Base-by-base conservation (phyloP, 495 filamentous ascomycete genomes). In the Halenospora varia region DNA sequence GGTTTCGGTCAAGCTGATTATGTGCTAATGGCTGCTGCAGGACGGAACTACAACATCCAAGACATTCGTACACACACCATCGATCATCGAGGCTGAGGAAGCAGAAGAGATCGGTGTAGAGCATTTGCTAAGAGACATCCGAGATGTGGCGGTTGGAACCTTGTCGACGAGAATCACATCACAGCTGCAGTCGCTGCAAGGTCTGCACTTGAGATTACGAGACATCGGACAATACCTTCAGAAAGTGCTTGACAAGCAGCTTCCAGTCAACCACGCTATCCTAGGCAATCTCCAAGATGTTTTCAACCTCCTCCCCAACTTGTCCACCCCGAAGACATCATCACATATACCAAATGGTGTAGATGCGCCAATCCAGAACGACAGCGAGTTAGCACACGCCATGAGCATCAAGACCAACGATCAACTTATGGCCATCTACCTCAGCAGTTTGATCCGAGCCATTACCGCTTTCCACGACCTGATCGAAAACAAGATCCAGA, bases 401-500 rank as follows among this genome's bases (percentile, higher is more conserved):
- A 95, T 98, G 95, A 95, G 90, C 71, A 81, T 96, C 71, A 98
- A 98, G 85, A 97, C 95, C 57, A 97, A 98, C 67, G 94, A 98
- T 71, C 94, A 98, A 77, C 80, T 98, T 58, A 96, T 98, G 85
- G 84, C 92, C 40, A 97, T 98, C 68, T 98, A 98, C 71, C 78
- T 98, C 56, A 93, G 88, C 73, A 94, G 88, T 73, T 75, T 98
- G 76, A 97, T 98, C 74, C 84, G 94, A 41, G 95, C 95, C 25
- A 97, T 98, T 66, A 97, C 94, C 8, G 95, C 94, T 13, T 98
- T 97, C 85, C 94, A 98, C 71, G 94, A 98, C 72, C 76, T 98
- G 61, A 98, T 98, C 65, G 94, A 98, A 79, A 98, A 98, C 76
- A 98, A 98, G 86, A 96, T 97, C 59, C 94, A 97, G 77, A 98